Base-by-base conservation (phyloP, 495 filamentous ascomycete genomes). In the Xylaria intraflava region DNA sequence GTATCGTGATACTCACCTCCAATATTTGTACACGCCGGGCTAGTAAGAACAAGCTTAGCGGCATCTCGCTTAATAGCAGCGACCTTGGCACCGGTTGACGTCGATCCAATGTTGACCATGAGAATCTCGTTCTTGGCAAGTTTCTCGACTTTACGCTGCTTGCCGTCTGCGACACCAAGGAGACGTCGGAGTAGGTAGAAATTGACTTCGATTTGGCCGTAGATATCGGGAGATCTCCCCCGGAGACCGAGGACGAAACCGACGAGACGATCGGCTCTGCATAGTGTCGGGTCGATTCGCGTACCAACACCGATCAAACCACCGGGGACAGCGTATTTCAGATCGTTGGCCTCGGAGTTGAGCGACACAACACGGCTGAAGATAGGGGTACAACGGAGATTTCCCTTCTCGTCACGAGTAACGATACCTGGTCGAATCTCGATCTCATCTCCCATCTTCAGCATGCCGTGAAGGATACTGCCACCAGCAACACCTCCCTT, bases 401-500 rank as follows among this genome's bases (percentile, higher is more conserved):
- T 85, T 56, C 93, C 94, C 67, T 91, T 84, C 61, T 94, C 89
- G 64, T 95, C 90, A 69, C 90, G 88, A 53, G 86, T 88, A 51
- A 97, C 89, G 60, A 98, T 88, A 78, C 93, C 93, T 17, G 93
- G 93, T 47, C 93, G 82, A 59, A 98, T 97, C 73, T 98, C 93
- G 62, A 98, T 95, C 73, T 98, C 93, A 64, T 98, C 93, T 44
- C 90, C 87, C 63, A 96, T 75, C 75, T 96, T 96, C 56, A 98
- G 75, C 40, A 98, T 88, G 75, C 93, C 93, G 60, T 89, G 95
- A 51, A 98, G 74, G 64, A 98, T 96, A 73, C 84, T 89, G 57
- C 93, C 93, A 81, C 93, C 93, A 60, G 93, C 93, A 69, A 98
- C 93, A 80, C 93, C 93, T 65, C 93, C 93, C 81, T 97, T 97